Evolutionary conservation across 805 yeast genomes (phyloP), one percentile per base, ranked within the genome.

Genomic region (Schizosaccharomyces lindneri): DNA sequence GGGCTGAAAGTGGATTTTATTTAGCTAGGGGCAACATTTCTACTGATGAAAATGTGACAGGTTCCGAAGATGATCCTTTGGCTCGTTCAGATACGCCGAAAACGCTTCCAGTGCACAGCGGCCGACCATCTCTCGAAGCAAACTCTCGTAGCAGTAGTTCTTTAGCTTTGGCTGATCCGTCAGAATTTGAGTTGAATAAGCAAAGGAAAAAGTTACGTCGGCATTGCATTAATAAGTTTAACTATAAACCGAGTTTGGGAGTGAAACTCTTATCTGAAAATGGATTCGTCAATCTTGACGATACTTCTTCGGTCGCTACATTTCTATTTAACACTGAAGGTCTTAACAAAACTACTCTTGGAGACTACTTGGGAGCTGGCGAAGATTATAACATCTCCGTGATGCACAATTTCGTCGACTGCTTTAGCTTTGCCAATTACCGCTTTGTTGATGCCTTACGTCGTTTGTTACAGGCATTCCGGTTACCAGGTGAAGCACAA

Each of bases 401-500:
- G 48, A 88, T 90, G 97, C 96, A 89, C 71, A 84, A 87, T 5
- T 93, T 93, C 74, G 95, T 90, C 36, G 95, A 89, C 68, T 73
- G 78, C 65, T 83, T 93, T 82, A 86, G 88, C 62, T 90, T 93
- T 70, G 73, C 78, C 4, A 76, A 77, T 43, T 70, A 78, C 65
- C 74, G 81, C 1, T 88, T 93, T 69, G 88, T 89, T 17, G 95
- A 84, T 66, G 94, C 97, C 0, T 75, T 93, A 74, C 79, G 98
- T 66, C 75, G 73, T 17, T 87, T 87, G 68, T 76, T 93, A 63
- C 98, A 94, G 69, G 78, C 81, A 59, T 94, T 93, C 73, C 78
- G 98, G 70, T 77, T 93, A 63, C 98, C 99, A 1, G 99, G 99
- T 61, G 99, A 93, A 73, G 89, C 96, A 4, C 99, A 93, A 73